Percentiles rank a stretch among this genome's conserved stretches.
phyloP scores from a whole-genome alignment of 116 monocot species.

The Zostera marina region DNA sequence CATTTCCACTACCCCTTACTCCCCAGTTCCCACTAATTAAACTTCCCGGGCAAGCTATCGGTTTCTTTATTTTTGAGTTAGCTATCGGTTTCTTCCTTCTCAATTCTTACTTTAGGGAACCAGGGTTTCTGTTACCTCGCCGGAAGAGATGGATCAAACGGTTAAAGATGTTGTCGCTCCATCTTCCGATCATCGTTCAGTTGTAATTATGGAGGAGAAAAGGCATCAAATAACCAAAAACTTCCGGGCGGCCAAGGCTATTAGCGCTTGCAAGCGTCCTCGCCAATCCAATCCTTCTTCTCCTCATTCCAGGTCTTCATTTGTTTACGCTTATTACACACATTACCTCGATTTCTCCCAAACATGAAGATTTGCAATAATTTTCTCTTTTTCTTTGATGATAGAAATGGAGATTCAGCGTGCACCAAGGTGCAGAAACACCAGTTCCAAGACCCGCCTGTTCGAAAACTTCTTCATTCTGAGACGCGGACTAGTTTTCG shows the following conservation, averaged over 20 bases:
- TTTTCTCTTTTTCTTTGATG: not conserved
- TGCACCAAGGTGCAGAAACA: not conserved
- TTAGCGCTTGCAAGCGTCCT: conserved; percentile 34
- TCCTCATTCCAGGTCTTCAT: not conserved
- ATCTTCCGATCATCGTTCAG: not conserved
- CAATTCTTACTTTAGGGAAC: too few species aligned
- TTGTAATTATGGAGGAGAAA: not conserved
- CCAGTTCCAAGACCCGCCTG: conserved; percentile 1
- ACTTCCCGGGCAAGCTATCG: too few species aligned
- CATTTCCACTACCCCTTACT: too few species aligned
- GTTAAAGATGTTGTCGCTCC: not conserved
- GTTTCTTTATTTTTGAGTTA: too few species aligned
- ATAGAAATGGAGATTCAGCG: not conserved
- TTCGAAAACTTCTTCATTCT: not conserved
- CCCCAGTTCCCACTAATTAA: too few species aligned
- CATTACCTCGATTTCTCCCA: not conserved
- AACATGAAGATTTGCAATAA: not conserved
- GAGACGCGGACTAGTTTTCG: not conserved
- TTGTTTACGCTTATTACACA: conserved; percentile 4
- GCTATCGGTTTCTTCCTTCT: too few species aligned
- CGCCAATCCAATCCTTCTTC: conserved; percentile 10
- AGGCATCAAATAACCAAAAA: conserved; percentile 17
- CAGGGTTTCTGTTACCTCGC: too few species aligned
- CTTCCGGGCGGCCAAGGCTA: conserved; percentile 39
- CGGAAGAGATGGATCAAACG: not conserved